Percentiles rank a stretch among this genome's conserved stretches.
Evolutionary conservation across 805 yeast species (phyloP).

Genomic region (Crinitomyces ghanaensis): DNA sequence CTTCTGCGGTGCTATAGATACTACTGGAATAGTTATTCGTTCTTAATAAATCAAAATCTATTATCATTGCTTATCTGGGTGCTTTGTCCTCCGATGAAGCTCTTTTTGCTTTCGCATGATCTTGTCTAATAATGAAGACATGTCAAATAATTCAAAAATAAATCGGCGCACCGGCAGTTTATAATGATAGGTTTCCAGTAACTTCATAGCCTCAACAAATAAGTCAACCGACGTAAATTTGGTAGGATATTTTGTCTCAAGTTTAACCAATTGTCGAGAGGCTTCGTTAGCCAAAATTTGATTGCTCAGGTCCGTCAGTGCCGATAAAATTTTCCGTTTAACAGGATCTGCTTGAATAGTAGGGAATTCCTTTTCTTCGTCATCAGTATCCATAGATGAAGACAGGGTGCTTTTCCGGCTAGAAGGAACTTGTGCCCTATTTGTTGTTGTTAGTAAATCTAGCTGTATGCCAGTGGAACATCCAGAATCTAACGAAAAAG

Average conservation of each 20-base stretch:
- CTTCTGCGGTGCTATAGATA: too few species aligned
- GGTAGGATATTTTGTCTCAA: slow-evolving; percentile 40
- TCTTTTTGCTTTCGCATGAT: slow-evolving; percentile 26
- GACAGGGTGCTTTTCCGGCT: too few species aligned
- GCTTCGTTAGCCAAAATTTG: slow-evolving; percentile 43
- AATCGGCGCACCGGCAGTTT: slow-evolving; percentile 52
- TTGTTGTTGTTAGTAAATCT: not conserved
- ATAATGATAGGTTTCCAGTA: slow-evolving; percentile 47
- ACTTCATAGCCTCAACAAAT: slow-evolving; percentile 40
- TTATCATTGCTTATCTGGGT: too few species aligned
- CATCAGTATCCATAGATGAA: slow-evolving; percentile 1
- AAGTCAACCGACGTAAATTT: slow-evolving; percentile 45
- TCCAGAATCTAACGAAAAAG: slow-evolving; percentile 1
- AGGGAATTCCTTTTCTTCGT: slow-evolving; percentile 15
- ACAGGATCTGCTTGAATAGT: slow-evolving; percentile 13
- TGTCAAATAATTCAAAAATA: slow-evolving; percentile 52
- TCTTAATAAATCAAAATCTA: too few species aligned
- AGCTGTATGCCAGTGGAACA: not conserved
- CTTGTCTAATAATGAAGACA: slow-evolving; percentile 40
- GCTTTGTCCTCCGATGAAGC: slow-evolving; percentile 9
- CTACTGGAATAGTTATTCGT: too few species aligned
- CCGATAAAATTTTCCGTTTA: slow-evolving; percentile 16
- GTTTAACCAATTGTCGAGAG: slow-evolving; percentile 41
- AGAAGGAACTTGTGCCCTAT: not conserved
- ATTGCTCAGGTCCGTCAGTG: slow-evolving; percentile 46